Conservation (phyloP, 2,329 filamentous ascomycete genomes). For the Elsinoe ampelina region DNA sequence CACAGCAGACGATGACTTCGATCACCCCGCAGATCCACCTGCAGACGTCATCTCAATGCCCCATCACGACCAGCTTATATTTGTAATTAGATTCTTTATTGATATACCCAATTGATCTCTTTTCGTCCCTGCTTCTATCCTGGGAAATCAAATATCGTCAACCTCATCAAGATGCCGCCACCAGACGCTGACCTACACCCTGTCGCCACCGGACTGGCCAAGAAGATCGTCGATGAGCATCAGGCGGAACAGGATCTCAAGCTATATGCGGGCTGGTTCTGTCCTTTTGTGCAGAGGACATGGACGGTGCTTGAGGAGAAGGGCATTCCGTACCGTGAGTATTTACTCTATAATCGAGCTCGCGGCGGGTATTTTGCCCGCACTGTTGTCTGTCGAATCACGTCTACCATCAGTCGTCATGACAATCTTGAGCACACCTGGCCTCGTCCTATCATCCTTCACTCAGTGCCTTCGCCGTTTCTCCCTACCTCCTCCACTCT, state of each 20-base stretch:
- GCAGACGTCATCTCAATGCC: slow-evolving; percentile 7
- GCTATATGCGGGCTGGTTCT: slow-evolving; percentile 37
- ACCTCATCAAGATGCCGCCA: slow-evolving; percentile 16
- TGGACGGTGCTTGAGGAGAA: slow-evolving; percentile 71
- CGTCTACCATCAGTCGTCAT: not conserved
- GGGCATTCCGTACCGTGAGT: slow-evolving; percentile 58
- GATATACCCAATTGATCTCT: not conserved
- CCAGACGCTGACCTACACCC: slow-evolving; percentile 38
- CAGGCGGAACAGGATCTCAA: slow-evolving; percentile 25
- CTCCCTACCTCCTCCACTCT: not conserved
- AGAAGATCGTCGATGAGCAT: slow-evolving; percentile 27
- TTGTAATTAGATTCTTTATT: not conserved
- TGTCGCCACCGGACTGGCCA: slow-evolving; percentile 37
- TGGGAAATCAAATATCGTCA: not conserved
- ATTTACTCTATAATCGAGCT: slow-evolving; percentile 15
- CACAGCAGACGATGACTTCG: not conserved
- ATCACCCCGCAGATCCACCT: slow-evolving; percentile 8
- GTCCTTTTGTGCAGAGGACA: slow-evolving; percentile 55
- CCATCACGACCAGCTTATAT: not conserved
- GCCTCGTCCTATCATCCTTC: not conserved
- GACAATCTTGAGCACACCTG: not conserved
- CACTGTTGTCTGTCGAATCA: not conserved
- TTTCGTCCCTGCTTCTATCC: not conserved
- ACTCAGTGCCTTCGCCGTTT: not conserved
- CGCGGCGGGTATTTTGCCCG: not conserved